Conservation (phyloP, 176 grass and related monocot genomes). For the Aegilops sharonensis region DNA sequence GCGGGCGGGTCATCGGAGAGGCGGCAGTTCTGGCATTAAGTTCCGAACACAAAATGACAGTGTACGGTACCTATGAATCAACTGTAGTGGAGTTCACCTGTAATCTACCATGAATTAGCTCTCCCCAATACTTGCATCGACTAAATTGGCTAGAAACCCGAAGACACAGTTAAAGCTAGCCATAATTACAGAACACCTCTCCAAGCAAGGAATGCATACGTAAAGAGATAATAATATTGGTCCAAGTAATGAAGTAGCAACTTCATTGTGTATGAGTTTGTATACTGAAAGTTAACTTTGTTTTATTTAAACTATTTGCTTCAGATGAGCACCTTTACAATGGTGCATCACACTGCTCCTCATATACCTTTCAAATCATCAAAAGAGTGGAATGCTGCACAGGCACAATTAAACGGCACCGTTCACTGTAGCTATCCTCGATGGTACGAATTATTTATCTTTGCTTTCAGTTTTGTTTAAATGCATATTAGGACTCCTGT, state of each 20-base stretch:
- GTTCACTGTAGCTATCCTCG: conserved; percentile 90
- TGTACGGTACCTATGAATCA: neutral
- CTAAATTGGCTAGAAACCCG: neutral
- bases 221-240: conserved; percentile 7
- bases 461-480: neutral
- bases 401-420: conserved; percentile 91
- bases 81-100: neutral
- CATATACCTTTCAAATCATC: conserved; percentile 98
- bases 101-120: neutral
- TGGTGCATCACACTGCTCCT: conserved; percentile 99
- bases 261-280: conserved; percentile 18
- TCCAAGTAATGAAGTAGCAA: neutral
- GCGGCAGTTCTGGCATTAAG: too few species aligned
- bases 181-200: neutral
- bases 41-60: neutral
- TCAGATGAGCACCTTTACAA: conserved; percentile 99
- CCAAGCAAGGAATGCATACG: neutral
- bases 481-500: conserved; percentile 2
- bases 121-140: neutral
- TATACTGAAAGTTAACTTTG: neutral
- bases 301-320: conserved; percentile 23
- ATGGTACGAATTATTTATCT: conserved; percentile 52
- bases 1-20: too few species aligned
- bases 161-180: neutral
- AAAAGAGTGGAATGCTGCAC: conserved; percentile 93